These are phyloP conservation scores for Hymenoscyphus infarciens DNA, from an alignment of 2,329 filamentous ascomycete species.

Conservation along the genomic window DNA sequence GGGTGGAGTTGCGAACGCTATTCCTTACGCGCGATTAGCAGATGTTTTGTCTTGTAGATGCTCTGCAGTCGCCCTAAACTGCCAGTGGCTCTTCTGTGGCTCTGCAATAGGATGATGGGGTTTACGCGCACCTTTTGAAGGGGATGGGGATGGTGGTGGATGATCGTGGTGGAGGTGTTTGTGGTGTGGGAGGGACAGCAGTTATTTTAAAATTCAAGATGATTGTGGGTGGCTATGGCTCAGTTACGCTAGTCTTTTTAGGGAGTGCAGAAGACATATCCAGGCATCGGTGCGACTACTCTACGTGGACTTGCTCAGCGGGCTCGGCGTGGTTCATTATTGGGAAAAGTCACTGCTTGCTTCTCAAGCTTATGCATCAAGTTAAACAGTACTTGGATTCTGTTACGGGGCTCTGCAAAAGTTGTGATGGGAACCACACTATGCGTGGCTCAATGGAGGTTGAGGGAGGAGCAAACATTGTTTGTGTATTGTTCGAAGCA, in stretches of 20 bases:
- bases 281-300: neutral
- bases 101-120: neutral
- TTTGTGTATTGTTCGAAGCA: too few species aligned
- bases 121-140: neutral
- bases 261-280: neutral
- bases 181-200: neutral
- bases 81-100: too few species aligned
- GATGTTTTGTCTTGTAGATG: neutral
- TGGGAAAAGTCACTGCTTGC: neutral
- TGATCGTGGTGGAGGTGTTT: neutral
- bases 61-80: too few species aligned
- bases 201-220: neutral
- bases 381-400: too few species aligned
- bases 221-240: neutral
- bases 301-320: neutral
- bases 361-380: neutral
- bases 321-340: neutral
- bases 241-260: neutral
- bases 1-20: neutral
- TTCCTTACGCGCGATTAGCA: neutral
- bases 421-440: too few species aligned
- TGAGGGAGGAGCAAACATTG: too few species aligned
- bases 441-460: too few species aligned
- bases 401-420: too few species aligned
- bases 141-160: neutral